Evolutionary conservation across 1,284 basidiomycete species (phyloP), one percentile per base, ranked within the genome.

Genomic region (Ceratobasidium sp.): DNA sequence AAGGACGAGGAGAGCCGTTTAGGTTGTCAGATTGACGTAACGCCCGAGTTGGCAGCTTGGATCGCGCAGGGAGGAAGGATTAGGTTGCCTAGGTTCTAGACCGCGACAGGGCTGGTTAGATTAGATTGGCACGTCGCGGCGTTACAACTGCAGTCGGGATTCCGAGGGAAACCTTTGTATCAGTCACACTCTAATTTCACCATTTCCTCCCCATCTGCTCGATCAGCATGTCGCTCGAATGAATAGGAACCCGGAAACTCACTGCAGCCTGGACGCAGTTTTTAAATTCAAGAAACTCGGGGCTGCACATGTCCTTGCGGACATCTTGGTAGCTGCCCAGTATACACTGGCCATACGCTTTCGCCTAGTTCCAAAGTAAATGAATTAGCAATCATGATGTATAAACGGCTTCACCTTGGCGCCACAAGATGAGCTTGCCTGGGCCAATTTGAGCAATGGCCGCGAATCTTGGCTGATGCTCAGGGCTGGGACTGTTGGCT

Each of bases 341-440:
- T 29, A 95, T 87, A 75, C 93, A 95, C 77, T 88, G 88, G 27
- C 92, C 93, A 75, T 95, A 95, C 12, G 77, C 80, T 8, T 85
- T 80, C 32, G 92, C 92, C 73, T 92, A 84, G 20, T 25, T 80
- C 74, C 3, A n/a, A 31, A n/a, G 15, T 31, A 10, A n/a, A 20
- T 45, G 25, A 20, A 45, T 29, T 27, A 6, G 40, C 53, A 17
- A 13, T 54, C n/a, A 17, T 20, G 20, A 50, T 7, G 45, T 12
- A 8, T 47, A 12, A 20, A 12, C 4, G 12, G 32, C 27, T 34
- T 25, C 22, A 65, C 60, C 22, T 34, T 34, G 13, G 32, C 35
- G n/a, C 47, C 10, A 52, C 60, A 65, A 17, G 60, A 65, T 42
- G 60, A 40, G 25, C 60, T 65, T 15, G 60, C 60, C 43, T 65